Base-by-base conservation (phyloP, 2,329 filamentous ascomycete genomes). In the Pleomassaria siparia region DNA sequence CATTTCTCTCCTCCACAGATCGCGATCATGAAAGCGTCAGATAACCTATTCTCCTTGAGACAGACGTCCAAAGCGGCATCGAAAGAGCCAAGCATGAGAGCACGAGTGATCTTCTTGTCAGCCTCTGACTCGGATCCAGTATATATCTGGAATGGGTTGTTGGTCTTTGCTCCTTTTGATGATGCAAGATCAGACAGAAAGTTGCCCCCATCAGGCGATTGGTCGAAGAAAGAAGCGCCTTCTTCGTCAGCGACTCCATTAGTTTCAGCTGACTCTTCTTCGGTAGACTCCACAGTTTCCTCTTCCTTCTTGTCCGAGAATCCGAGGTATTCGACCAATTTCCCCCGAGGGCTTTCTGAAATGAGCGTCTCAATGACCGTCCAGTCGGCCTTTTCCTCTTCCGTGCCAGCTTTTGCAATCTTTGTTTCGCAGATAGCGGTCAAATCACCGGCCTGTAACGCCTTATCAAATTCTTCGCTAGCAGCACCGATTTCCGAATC, bases 381-480 rank as follows among this genome's bases (percentile, higher is more conserved):
- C 94, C 94, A 99, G 71, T 97, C 92, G 3, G 89, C 88, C 76
- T 91, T 96, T 69, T 97, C 94, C 56, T 95, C 90, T 1, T 96
- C 91, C 0, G 84, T 89, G 63, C 84, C 85, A 15, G 91, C 87
- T 51, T 84, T 76, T 21, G 85, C 77, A 52, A 91, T 85, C 65
- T 92, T 88, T 18, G 85, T 80, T 63, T 91, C 85, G 66, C 91
- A 96, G 51, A 99, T 88, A 33, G 79, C 78, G 4, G 80, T 79
- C 15, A 99, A 75, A 64, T 97, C 84, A 20, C 91, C 91, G 46
- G 83, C 81, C 62, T 86, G 82, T 47, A 99, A 75, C 9, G 90
- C 85, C 58, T 85, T 83, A 69, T 99, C 91, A 56, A 99, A 97
- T 58, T 86, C 86, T 59, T 92, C 85, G 0, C 90, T 95, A 7